These are phyloP conservation scores for Onygenales sp. DNA, from an alignment of 2,329 filamentous ascomycete species.

Conservation along the genomic window DNA sequence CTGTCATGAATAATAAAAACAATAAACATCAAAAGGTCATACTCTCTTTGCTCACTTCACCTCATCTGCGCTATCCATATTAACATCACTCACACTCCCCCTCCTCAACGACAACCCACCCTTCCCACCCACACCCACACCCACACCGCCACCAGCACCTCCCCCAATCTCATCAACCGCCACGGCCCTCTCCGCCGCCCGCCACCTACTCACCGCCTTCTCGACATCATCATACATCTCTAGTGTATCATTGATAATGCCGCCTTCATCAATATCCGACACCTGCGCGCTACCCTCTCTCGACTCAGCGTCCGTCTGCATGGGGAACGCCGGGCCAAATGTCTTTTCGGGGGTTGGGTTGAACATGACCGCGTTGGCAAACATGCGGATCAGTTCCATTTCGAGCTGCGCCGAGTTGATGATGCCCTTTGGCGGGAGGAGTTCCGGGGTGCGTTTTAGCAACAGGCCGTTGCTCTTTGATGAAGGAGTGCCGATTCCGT, in stretches of 20 bases:
- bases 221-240: constrained; percentile 88
- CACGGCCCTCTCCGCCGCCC: constrained; percentile 54
- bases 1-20: not conserved
- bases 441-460: constrained; percentile 56
- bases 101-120: constrained; percentile 27
- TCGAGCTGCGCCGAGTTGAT: constrained; percentile 90
- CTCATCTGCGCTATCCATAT: constrained; percentile 17
- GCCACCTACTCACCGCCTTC: constrained; percentile 64
- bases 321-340: constrained; percentile 52
- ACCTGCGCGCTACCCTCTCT: constrained; percentile 34
- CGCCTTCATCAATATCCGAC: constrained; percentile 65
- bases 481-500: constrained; percentile 21
- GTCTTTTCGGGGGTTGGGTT: constrained; percentile 73
- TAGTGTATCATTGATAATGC: constrained; percentile 75
- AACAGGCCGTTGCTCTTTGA: constrained; percentile 32
- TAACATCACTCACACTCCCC: constrained; percentile 28
- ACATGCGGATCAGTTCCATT: constrained; percentile 90
- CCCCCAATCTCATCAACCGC: constrained; percentile 17
- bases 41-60: not conserved
- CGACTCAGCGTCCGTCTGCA: constrained; percentile 34
- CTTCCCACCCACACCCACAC: constrained; percentile 20
- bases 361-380: constrained; percentile 98
- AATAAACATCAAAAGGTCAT: not conserved
- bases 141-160: no score
- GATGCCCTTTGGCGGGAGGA: constrained; percentile 78